These are phyloP conservation scores for Ophiostoma ulmi DNA, from an alignment of 2,329 filamentous ascomycete species.

Conservation along the genomic window DNA sequence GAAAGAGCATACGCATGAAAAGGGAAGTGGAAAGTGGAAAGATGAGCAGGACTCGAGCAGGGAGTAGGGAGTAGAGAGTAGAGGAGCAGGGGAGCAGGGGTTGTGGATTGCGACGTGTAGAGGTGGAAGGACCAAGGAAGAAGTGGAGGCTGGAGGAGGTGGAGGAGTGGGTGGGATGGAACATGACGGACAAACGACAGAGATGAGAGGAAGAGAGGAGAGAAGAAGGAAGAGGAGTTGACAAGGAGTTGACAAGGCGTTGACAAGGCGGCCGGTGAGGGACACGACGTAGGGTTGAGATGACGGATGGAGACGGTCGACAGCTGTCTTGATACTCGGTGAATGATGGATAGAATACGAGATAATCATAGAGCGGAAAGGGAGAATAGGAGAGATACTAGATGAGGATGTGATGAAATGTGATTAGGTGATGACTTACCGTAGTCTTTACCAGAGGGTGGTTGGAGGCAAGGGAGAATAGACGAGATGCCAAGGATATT, in stretches of 20 bases:
- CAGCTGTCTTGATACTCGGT: too few species aligned
- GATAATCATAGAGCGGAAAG: too few species aligned
- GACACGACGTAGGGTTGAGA: too few species aligned
- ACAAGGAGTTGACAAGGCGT: too few species aligned
- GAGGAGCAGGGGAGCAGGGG: background rate
- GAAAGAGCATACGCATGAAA: background rate
- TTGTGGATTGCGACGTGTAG: background rate
- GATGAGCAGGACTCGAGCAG: background rate
- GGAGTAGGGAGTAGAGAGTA: background rate
- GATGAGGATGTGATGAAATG: slow-evolving; percentile 4
- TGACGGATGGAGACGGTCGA: too few species aligned
- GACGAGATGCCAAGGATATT: background rate
- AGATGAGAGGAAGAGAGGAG: too few species aligned
- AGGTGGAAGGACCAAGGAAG: background rate
- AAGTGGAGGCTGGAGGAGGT: background rate
- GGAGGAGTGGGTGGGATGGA: too few species aligned
- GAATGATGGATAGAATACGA: too few species aligned
- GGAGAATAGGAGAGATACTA: background rate
- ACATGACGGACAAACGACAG: too few species aligned
- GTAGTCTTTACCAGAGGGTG: background rate
- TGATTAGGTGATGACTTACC: background rate
- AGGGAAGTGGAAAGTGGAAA: too few species aligned
- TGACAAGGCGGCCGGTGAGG: too few species aligned
- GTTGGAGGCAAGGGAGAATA: background rate
- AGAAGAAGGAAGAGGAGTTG: too few species aligned